Evolutionary conservation across 2,329 filamentous ascomycete species (phyloP).

Genomic region (Neonectria neomacrospora): DNA sequence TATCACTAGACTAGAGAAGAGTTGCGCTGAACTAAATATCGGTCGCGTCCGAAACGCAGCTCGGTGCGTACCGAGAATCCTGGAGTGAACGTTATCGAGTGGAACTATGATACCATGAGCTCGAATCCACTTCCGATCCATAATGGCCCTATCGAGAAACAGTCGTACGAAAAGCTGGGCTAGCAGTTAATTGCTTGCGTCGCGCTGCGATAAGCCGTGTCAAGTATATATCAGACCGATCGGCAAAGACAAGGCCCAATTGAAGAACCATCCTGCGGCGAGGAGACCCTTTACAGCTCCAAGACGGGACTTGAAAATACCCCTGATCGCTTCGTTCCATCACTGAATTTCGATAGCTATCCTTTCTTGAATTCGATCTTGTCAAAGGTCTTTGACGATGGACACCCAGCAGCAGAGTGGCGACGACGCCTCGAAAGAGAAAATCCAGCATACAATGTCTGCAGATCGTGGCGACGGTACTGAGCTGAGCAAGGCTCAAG

Average conservation of each 20-base stretch:
- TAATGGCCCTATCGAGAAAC: slow-evolving; percentile 2
- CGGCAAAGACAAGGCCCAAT: neutral
- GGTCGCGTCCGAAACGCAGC: slow-evolving; percentile 10
- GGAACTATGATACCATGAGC: slow-evolving; percentile 9
- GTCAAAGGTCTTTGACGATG: neutral
- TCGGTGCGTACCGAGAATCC: slow-evolving; percentile 10
- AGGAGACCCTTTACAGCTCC: neutral
- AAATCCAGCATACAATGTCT: neutral
- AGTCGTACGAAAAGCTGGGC: slow-evolving; percentile 3
- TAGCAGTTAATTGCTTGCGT: neutral
- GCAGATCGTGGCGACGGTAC: neutral
- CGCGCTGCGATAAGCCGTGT: neutral
- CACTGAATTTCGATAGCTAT: neutral
- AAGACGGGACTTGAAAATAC: neutral
- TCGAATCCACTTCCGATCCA: neutral
- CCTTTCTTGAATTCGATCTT: neutral
- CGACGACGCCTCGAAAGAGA: neutral
- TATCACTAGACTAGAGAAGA: too few species aligned
- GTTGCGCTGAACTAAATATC: neutral
- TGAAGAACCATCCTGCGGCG: neutral
- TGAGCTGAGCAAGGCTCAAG: slow-evolving; percentile 19
- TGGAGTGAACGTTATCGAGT: slow-evolving; percentile 9
- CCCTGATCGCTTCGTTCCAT: neutral
- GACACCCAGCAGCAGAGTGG: neutral
- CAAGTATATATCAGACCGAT: neutral